Evolutionary conservation across 768 basidiomycete genomes (phyloP), one percentile per base, ranked within the genome.

Genomic region (Astraeus odoratus): DNA sequence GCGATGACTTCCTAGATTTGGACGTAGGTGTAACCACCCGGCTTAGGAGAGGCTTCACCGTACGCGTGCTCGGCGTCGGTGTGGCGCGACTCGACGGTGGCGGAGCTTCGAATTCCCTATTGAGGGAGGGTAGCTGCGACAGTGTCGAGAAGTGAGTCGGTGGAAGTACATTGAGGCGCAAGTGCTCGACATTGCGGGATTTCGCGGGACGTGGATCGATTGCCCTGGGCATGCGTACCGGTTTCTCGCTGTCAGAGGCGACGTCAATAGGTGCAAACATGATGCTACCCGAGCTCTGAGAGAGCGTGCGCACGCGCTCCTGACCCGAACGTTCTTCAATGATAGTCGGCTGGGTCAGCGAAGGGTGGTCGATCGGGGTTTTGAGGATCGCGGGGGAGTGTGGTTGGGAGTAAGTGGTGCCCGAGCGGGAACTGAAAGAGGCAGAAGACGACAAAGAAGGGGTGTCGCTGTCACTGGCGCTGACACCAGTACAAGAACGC

Each of bases 361-460:
- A 39, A 27, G 47, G 45, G n/a, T 54, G 43, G 20, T 70, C 69
- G 20, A 61, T 5, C 6, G 68, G 62, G n/a, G 66, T 63, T 26
- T 53, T 55, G 6, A 66, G 46, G 47, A 57, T 58, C 7, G 51
- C 62, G 18, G 59, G 63, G 48, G 25, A 55, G 58, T 52, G 50
- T 40, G 57, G 50, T 19, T 54, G 59, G 3, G 67, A 69, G 40
- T 57, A 61, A 43, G 52, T 41, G 18, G 44, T 47, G 42, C 59
- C 59, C 25, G 59, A 52, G 3, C 57, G 56, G 4, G 71, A 72
- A 42, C 68, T 69, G 45, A 53, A 57, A 2, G 71, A 72, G 7
- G 57, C 58, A 33, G 69, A 73, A 39, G 71, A 71, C 24, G 67
- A 61, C 40, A 77, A 61, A 8, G 76, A 74, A n/a, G 73, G 73